These are phyloP conservation scores for Nicotiana tomentosiformis DNA, from an alignment of 257 asterid genomes.

Conservation along the genomic window DNA sequence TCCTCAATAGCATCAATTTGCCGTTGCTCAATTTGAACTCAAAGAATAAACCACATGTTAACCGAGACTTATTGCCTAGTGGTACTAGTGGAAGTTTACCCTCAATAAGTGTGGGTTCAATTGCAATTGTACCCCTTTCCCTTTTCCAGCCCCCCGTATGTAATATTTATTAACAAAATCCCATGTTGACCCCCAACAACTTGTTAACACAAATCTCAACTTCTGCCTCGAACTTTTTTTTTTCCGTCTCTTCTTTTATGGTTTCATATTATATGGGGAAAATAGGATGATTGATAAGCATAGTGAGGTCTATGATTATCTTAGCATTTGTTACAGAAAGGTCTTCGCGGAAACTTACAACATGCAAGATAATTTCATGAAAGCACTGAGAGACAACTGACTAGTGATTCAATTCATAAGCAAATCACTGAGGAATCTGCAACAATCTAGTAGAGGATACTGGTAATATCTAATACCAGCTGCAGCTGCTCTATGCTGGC, in stretches of 20 bases:
- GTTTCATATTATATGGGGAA: too few species aligned
- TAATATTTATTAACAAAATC: too few species aligned
- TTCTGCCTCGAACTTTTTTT: too few species aligned
- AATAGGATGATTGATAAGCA: too few species aligned
- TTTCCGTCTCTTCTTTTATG: too few species aligned
- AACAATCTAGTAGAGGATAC: neutral
- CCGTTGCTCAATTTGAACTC: neutral
- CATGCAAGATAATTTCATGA: neutral
- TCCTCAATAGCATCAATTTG: neutral
- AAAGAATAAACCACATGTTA: neutral
- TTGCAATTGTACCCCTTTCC: neutral
- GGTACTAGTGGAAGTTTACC: neutral
- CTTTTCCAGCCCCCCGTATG: neutral
- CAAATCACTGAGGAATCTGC: neutral
- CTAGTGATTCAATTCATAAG: neutral
- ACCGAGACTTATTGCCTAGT: neutral
- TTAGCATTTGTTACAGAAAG: too few species aligned
- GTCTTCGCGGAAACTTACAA: too few species aligned
- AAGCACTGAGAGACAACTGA: neutral
- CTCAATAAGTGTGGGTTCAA: neutral
- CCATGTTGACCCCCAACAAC: too few species aligned
- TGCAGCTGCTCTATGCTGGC: neutral
- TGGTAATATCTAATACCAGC: neutral
- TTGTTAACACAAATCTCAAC: too few species aligned
- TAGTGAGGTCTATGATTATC: too few species aligned